phyloP scores from a whole-genome alignment of 75 land plant genomes.

The Larix kaempferi region DNA sequence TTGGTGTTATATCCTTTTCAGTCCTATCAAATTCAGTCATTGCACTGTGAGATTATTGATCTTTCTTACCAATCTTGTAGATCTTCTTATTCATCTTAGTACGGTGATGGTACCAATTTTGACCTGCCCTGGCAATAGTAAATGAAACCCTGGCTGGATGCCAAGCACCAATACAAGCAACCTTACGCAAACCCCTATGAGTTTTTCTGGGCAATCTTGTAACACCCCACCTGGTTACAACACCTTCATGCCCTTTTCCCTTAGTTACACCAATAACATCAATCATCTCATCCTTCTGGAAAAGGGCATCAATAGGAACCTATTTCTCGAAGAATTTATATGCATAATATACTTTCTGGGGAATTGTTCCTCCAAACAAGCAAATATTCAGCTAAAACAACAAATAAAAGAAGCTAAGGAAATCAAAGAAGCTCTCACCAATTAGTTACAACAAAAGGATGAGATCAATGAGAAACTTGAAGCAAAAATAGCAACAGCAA shows the following conservation, averaged over 20 bases:
- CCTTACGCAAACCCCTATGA: slow-evolving; percentile 45
- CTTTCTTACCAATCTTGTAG: slow-evolving; percentile 52
- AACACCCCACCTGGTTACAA: slow-evolving; percentile 49
- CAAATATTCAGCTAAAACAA: no score
- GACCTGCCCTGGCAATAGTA: slow-evolving; percentile 37
- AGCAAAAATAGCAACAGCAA: no score
- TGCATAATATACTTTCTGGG: slow-evolving; percentile 64
- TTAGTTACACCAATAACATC: slow-evolving; percentile 45
- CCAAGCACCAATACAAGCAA: slow-evolving; percentile 59
- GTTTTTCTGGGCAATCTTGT: slow-evolving; percentile 45
- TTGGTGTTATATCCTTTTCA: slow-evolving; percentile 54
- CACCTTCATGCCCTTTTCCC: slow-evolving; percentile 46
- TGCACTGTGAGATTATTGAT: slow-evolving; percentile 29
- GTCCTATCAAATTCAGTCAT: slow-evolving; percentile 42
- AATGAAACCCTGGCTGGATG: slow-evolving; percentile 52
- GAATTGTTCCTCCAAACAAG: slow-evolving; percentile 69
- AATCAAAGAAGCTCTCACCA: no score
- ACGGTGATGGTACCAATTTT: slow-evolving; percentile 44
- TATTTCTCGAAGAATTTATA: slow-evolving; percentile 42
- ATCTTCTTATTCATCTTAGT: slow-evolving; percentile 62
- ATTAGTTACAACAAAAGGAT: no score
- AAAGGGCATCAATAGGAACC: slow-evolving; percentile 32
- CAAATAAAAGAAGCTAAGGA: no score
- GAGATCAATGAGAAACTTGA: no score
- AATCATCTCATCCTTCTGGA: slow-evolving; percentile 52